A percentile compares a stretch with the other conserved stretches of the same genome.
Conservation (phyloP, 2,329 filamentous ascomycete genomes). For the Beauveria brongniartii region DNA sequence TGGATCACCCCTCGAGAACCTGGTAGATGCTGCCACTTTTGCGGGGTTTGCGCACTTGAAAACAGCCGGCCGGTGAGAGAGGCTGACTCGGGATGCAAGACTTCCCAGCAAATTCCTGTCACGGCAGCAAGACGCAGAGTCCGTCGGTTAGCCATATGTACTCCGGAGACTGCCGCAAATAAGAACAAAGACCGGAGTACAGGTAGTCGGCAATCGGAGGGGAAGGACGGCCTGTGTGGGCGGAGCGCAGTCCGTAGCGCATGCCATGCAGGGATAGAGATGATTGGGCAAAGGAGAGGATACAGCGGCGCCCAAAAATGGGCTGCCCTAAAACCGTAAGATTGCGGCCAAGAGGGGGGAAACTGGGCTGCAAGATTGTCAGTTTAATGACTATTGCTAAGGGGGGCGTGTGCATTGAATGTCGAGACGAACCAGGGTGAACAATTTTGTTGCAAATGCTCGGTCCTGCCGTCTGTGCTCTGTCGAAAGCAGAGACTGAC, state of each 20-base stretch:
- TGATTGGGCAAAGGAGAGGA: background rate
- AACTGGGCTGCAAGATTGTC: background rate
- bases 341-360: background rate
- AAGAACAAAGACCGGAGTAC: background rate
- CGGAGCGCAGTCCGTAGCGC: background rate
- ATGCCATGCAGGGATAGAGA: background rate
- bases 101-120: background rate
- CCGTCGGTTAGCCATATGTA: no score
- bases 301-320: background rate
- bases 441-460: background rate
- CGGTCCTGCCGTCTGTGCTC: background rate
- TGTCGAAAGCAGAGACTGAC: background rate
- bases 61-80: background rate
- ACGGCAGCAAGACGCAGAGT: no score
- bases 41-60: no score
- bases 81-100: background rate
- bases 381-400: background rate
- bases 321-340: background rate
- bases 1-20: background rate
- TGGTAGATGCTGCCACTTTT: no score
- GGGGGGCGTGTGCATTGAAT: background rate
- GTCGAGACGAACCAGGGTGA: background rate
- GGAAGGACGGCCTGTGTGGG: background rate
- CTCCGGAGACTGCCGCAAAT: background rate
- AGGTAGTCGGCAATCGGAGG: conserved; percentile 3